Conservation (phyloP, 164 flowering plant species). For the Akebia trifoliata region DNA sequence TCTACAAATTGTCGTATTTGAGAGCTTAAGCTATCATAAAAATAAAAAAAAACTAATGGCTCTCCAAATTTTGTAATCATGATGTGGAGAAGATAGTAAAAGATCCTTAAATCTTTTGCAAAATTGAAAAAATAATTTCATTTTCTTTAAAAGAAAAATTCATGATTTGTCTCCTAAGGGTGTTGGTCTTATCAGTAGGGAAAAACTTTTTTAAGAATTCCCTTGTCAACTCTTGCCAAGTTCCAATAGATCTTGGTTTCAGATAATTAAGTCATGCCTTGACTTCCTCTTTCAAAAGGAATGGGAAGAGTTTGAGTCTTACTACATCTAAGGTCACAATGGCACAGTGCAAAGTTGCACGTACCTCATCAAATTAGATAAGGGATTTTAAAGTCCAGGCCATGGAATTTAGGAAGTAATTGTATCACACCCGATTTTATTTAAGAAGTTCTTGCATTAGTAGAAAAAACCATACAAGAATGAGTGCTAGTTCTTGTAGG, state of each 20-base stretch:
- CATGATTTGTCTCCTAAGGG: background rate
- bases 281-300: background rate
- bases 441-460: background rate
- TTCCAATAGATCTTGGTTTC: background rate
- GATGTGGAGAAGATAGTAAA: slow-evolving; percentile 1
- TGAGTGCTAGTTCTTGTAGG: background rate
- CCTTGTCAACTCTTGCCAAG: background rate
- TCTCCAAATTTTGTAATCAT: background rate
- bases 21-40: slow-evolving; percentile 3
- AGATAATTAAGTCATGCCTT: background rate
- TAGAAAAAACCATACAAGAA: background rate
- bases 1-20: background rate
- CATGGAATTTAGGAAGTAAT: slow-evolving; percentile 1
- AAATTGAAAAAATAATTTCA: background rate
- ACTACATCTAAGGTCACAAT: background rate
- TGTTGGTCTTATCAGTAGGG: background rate
- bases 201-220: background rate
- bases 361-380: background rate
- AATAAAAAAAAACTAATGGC: background rate
- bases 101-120: slow-evolving; percentile 1
- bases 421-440: background rate
- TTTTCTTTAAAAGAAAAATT: background rate
- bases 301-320: background rate
- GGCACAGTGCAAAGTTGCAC: background rate
- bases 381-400: background rate